Conservation (phyloP, 1,284 basidiomycete genomes). For the Ganoderma resinaceum region DNA sequence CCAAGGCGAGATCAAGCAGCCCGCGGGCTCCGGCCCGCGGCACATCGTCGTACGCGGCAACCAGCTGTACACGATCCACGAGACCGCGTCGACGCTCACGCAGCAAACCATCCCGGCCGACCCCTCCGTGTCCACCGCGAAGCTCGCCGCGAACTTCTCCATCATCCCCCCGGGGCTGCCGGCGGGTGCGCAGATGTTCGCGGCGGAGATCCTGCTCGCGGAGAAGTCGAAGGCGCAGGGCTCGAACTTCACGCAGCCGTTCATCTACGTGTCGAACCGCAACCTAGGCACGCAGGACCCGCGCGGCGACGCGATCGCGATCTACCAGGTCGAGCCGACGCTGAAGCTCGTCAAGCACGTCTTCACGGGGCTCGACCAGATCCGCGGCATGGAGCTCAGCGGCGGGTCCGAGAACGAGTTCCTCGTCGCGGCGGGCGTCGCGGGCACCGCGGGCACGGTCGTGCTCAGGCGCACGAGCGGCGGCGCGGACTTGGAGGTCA, state of each 20-base stretch:
- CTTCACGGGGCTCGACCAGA: conserved; percentile 67
- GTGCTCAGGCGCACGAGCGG: conserved; percentile 59
- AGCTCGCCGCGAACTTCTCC: conserved; percentile 58
- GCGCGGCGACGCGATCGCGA: conserved; percentile 46
- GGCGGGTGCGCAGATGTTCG: conserved; percentile 55
- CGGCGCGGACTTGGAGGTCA: conserved; percentile 60
- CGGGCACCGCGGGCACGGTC: conserved; percentile 59
- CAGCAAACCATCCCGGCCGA: conserved; percentile 63
- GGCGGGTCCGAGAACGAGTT: conserved; percentile 55
- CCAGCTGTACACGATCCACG: conserved; percentile 68
- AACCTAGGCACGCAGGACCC: conserved; percentile 43
- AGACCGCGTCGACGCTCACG: conserved; percentile 66
- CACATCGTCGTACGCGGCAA: conserved; percentile 63
- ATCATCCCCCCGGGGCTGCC: conserved; percentile 63
- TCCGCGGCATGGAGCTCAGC: conserved; percentile 68
- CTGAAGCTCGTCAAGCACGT: conserved; percentile 55
- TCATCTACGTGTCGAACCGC: conserved; percentile 49
- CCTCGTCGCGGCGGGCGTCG: conserved; percentile 60
- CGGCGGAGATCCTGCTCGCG: conserved; percentile 53
- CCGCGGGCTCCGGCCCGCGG: conserved; percentile 68
- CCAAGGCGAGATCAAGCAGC: conserved; percentile 67
- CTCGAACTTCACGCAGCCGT: conserved; percentile 40
- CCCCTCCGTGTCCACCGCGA: conserved; percentile 48
- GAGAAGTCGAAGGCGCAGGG: conserved; percentile 27
- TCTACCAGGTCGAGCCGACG: conserved; percentile 38